Conservation (phyloP, 2,329 filamentous ascomycete species). For the Cyphellophora europaea region DNA sequence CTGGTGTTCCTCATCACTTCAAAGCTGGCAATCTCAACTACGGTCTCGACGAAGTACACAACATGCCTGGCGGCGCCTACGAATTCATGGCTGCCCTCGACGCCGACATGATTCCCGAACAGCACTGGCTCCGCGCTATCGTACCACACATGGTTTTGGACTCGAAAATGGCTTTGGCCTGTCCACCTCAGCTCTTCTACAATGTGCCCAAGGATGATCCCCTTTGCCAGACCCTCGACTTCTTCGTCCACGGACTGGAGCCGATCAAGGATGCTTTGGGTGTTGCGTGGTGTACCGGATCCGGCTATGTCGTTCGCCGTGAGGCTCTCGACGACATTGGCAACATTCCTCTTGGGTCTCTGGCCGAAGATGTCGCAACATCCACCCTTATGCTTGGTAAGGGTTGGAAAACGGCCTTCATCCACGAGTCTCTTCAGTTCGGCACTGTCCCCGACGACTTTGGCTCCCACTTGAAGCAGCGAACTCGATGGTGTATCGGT, state of each 20-base stretch:
- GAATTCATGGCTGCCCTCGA: constrained; percentile 36
- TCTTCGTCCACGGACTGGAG: constrained; percentile 21
- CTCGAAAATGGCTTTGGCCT: constrained; percentile 25
- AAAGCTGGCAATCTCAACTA: constrained; percentile 37
- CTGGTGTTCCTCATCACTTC: constrained; percentile 20
- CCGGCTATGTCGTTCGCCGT: constrained; percentile 22
- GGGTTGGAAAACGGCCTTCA: constrained; percentile 22
- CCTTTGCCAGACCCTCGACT: constrained; percentile 22
- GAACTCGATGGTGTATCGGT: constrained; percentile 29
- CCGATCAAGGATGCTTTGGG: constrained; percentile 22
- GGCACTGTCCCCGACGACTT: constrained; percentile 27
- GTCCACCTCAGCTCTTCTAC: constrained; percentile 24
- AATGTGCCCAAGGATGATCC: constrained; percentile 21
- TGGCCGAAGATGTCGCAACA: constrained; percentile 23
- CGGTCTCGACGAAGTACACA: constrained; percentile 41
- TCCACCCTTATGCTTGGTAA: constrained; percentile 20
- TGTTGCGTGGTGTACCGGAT: constrained; percentile 24
- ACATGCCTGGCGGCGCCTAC: constrained; percentile 46
- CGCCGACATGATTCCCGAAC: constrained; percentile 26
- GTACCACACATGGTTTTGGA: constrained; percentile 20
- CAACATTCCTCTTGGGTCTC: constrained; percentile 23
- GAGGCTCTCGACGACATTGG: constrained; percentile 22
- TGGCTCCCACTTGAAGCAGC: constrained; percentile 29
- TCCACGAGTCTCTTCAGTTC: constrained; percentile 21
- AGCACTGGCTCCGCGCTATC: constrained; percentile 22